Evolutionary conservation across 352 stramenopile species (phyloP), one percentile per base, ranked within the genome.

Genomic region (Phytophthora macrochlamydospora): DNA sequence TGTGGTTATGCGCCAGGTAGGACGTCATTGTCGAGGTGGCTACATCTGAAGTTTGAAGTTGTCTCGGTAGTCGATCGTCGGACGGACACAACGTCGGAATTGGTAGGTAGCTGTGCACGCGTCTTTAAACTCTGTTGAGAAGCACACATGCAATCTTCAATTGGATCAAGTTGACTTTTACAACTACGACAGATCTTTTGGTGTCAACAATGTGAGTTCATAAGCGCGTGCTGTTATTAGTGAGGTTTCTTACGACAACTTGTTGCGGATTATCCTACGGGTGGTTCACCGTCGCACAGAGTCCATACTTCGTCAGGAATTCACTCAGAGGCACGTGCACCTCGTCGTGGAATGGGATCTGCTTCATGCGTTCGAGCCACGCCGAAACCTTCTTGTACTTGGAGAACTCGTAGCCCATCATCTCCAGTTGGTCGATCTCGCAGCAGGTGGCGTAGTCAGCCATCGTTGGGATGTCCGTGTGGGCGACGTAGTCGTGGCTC

Each of bases 391-490:
- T 79, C 0, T 69, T 57, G 51, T 75, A 88, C 62, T 78, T 76
- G 46, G 48, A 13, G 24, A 87, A 76, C 30, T 87, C 65, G 56
- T 80, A 73, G 14, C 62, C 68, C 50, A 85, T 78, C 29, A 70
- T 62, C 53, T 88, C 69, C 2, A 88, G 58, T 60, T 88, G 81
- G 50, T 85, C 81, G 48, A 78, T 72, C 69, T 90, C 78, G 49
- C 78, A 88, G 67, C 88, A 87, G 32, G 64, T 51, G 3, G 63
- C 62, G 30, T 76, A 76, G 65, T 90, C 81, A 0, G 76, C 81
- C 40, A 88, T 46, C 31, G 81, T 88, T 0, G 76, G 71, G 3
- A 46, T 30, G 50, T 78, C 49, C 29, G 76, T 80, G 29, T 71
- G 59, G 0, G 76, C 81, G 42, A 87, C 52, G 56, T 68, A 90